Evolutionary conservation across 176 grass and related monocot species (phyloP).

Genomic region (Secale cereale): DNA sequence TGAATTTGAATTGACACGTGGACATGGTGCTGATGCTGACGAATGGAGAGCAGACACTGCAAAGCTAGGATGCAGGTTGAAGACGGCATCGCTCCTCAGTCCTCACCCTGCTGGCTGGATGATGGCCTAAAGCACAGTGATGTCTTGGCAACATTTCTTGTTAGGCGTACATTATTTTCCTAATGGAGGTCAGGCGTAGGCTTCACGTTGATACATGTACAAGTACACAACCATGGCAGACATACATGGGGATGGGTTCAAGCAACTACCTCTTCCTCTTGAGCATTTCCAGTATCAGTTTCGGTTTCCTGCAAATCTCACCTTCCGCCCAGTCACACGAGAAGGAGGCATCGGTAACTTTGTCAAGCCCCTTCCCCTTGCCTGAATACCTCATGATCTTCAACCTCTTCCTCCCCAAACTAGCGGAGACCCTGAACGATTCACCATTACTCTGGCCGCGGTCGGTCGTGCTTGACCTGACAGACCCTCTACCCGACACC

Average conservation of each 20-base stretch:
- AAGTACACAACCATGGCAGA: not conserved
- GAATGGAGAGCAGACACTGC: not conserved
- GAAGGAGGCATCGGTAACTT: not conserved
- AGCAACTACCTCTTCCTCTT: slow-evolving; percentile 40
- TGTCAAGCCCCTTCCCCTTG: slow-evolving; percentile 17
- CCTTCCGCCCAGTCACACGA: not conserved
- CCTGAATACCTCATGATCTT: slow-evolving; percentile 39
- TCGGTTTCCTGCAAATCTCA: slow-evolving; percentile 32
- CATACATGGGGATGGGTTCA: not conserved
- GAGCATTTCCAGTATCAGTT: slow-evolving; percentile 65
- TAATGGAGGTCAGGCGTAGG: not conserved
- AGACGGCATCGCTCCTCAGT: too few relatives aligned
- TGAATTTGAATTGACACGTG: not conserved
- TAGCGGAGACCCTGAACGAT: slow-evolving; percentile 26
- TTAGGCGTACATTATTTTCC: not conserved
- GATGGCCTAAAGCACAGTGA: too few relatives aligned
- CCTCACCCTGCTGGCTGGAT: not conserved
- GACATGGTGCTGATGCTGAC: not conserved
- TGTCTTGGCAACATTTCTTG: not conserved
- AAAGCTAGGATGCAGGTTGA: too few relatives aligned
- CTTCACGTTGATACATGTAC: not conserved
- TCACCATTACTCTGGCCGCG: not conserved
- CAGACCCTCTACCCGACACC: not conserved
- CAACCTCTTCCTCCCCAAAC: slow-evolving; percentile 42
- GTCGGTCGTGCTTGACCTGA: not conserved